Evolutionary conservation across 1,284 basidiomycete species (phyloP).

Genomic region (Serendipita sp.): DNA sequence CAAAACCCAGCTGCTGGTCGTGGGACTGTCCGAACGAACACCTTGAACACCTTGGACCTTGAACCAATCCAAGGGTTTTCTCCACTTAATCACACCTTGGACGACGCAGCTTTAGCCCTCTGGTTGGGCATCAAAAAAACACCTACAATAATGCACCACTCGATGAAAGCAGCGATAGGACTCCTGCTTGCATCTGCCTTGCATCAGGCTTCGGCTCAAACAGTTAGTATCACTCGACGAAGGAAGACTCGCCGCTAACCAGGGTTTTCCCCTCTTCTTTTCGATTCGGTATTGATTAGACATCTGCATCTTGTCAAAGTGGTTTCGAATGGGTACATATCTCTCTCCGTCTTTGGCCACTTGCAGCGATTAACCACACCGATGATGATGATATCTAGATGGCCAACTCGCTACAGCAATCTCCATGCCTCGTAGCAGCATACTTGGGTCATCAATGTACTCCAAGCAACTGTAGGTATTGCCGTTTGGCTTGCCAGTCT

Average conservation of each 20-base stretch:
- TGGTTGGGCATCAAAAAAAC: too few species aligned
- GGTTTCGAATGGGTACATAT: not conserved
- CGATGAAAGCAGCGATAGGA: too few species aligned
- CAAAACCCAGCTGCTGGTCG: too few species aligned
- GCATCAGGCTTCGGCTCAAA: not conserved
- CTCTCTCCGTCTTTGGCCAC: not conserved
- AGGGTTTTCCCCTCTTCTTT: too few species aligned
- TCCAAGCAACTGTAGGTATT: not conserved
- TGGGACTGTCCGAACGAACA: too few species aligned
- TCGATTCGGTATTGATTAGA: not conserved
- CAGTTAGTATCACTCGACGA: not conserved
- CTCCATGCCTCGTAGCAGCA: conserved; percentile 4
- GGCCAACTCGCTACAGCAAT: not conserved
- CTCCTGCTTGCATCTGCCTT: not conserved
- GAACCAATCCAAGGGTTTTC: too few species aligned
- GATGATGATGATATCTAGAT: not conserved
- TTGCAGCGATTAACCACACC: not conserved
- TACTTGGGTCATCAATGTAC: not conserved
- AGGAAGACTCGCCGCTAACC: too few species aligned
- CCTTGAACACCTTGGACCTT: too few species aligned
- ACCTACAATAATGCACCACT: too few species aligned
- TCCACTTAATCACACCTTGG: too few species aligned
- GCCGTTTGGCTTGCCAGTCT: not conserved
- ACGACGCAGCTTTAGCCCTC: too few species aligned
- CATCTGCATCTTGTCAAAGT: not conserved